Percentiles rank a stretch among this genome's conserved stretches.
These are phyloP conservation scores for Ciborinia camelliae DNA, from an alignment of 2,329 filamentous ascomycete genomes.

Conservation along the genomic window DNA sequence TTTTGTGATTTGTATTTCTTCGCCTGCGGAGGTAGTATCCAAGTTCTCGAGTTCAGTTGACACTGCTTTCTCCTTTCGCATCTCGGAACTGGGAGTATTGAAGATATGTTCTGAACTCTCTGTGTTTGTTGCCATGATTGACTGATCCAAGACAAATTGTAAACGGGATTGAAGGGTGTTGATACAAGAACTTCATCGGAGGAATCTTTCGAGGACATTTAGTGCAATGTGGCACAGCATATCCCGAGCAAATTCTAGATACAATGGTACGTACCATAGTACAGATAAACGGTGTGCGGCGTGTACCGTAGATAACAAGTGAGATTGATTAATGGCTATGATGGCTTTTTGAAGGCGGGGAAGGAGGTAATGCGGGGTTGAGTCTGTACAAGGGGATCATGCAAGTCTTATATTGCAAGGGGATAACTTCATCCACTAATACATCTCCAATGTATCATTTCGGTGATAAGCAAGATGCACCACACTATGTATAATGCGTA, in stretches of 20 bases:
- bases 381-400: not conserved
- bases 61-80: not conserved
- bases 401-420: not conserved
- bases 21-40: not conserved
- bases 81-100: not conserved
- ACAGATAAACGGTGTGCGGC: not conserved
- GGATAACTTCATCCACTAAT: not conserved
- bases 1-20: constrained; percentile 1
- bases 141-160: too few species aligned
- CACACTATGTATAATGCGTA: not conserved
- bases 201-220: not conserved
- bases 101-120: not conserved
- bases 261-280: not conserved
- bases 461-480: not conserved
- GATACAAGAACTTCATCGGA: not conserved
- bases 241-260: not conserved
- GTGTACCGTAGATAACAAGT: not conserved
- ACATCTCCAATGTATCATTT: not conserved
- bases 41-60: not conserved
- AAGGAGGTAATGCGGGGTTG: not conserved
- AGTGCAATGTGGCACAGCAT: not conserved
- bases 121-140: not conserved
- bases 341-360: not conserved
- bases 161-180: not conserved
- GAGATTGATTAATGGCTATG: not conserved